A percentile compares a stretch with the other conserved stretches of the same genome.
Conservation (phyloP, 805 yeast genomes). For the Starmera caribaea region DNA sequence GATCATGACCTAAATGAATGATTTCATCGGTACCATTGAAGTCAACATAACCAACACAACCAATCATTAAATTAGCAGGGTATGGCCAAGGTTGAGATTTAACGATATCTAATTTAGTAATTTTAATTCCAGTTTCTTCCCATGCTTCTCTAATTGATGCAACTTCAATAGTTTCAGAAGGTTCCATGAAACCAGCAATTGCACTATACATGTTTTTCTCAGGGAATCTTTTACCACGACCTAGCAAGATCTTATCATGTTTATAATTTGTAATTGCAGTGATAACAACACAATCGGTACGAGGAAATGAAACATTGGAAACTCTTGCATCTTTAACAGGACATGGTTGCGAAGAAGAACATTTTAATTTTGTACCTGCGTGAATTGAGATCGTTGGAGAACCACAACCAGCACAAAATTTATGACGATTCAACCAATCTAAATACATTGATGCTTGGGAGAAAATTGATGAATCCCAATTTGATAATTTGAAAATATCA, state of each 20-base stretch:
- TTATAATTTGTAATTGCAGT: conserved; percentile 62
- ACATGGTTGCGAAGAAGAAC: conserved; percentile 27
- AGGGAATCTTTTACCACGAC: conserved; percentile 56
- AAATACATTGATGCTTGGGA: conserved; percentile 78
- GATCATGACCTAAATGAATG: conserved; percentile 71
- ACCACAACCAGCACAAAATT: conserved; percentile 89
- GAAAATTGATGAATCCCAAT: conserved; percentile 52
- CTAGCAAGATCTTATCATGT: conserved; percentile 56
- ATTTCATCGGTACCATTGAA: conserved; percentile 54
- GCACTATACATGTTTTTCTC: conserved; percentile 57
- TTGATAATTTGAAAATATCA: conserved; percentile 15
- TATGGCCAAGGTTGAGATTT: conserved; percentile 97
- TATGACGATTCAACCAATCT: conserved; percentile 74
- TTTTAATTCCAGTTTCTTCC: conserved; percentile 89
- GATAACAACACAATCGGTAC: conserved; percentile 86
- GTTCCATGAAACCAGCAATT: conserved; percentile 94
- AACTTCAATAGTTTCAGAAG: conserved; percentile 83
- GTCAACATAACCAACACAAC: conserved; percentile 76
- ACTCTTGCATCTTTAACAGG: conserved; percentile 35
- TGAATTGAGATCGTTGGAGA: conserved; percentile 45
- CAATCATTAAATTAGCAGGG: conserved; percentile 90
- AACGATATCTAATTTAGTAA: conserved; percentile 38
- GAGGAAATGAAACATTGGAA: conserved; percentile 79
- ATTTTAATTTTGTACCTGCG: conserved; percentile 54
- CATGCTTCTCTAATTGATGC: conserved; percentile 85